Conservation (phyloP, 1,284 basidiomycete species). For the Neonothopanus nambi region DNA sequence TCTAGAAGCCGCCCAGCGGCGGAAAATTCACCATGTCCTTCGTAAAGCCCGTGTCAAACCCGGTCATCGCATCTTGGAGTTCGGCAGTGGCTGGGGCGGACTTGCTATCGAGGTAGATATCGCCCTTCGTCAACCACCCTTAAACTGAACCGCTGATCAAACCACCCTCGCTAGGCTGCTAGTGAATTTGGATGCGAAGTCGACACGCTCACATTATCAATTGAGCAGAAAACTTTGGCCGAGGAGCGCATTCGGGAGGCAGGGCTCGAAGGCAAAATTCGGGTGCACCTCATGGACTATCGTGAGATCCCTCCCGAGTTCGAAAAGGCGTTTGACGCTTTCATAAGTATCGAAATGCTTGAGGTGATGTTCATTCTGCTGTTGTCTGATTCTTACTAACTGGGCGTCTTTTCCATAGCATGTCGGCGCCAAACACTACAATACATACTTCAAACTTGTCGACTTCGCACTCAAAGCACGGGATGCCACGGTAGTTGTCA, state of each 20-base stretch:
- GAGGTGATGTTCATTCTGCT: conserved; percentile 52
- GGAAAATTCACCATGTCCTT: conserved; percentile 82
- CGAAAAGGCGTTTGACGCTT: conserved; percentile 82
- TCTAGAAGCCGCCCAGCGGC: conserved; percentile 78
- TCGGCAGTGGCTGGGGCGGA: conserved; percentile 92
- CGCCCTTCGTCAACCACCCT: conserved; percentile 21
- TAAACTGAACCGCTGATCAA: conserved; percentile 14
- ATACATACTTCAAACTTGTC: conserved; percentile 79
- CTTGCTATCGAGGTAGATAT: conserved; percentile 79
- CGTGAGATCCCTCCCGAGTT: conserved; percentile 76
- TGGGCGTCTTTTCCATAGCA: conserved; percentile 40
- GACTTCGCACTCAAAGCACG: conserved; percentile 77
- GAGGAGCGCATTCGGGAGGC: conserved; percentile 78
- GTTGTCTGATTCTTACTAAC: conserved; percentile 5
- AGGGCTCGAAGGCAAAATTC: conserved; percentile 70
- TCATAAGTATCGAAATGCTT: conserved; percentile 90
- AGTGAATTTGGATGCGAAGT: conserved; percentile 75
- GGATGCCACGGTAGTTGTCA: conserved; percentile 73
- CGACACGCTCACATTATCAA: conserved; percentile 84
- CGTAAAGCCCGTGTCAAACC: conserved; percentile 72
- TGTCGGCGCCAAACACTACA: conserved; percentile 70
- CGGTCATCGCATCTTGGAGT: conserved; percentile 83
- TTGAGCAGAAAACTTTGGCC: conserved; percentile 84
- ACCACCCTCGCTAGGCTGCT: conserved; percentile 50
- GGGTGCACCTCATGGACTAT: conserved; percentile 88